These are phyloP conservation scores for Tetrastigma voinierianum DNA, from an alignment of 164 flowering plant genomes.

Conservation along the genomic window DNA sequence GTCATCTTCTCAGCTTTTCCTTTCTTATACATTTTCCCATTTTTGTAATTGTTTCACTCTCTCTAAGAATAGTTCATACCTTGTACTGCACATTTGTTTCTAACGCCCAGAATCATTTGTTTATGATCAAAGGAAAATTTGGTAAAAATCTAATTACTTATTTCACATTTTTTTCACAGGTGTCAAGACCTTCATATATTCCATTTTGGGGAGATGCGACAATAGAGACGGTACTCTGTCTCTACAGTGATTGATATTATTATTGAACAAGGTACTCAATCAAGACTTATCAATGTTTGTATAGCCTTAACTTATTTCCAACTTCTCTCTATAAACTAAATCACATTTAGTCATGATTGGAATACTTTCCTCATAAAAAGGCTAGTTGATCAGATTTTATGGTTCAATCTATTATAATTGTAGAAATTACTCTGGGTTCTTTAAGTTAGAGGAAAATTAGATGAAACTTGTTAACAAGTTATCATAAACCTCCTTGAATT, in stretches of 20 bases:
- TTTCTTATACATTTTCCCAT: neutral
- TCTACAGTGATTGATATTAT: constrained; percentile 70
- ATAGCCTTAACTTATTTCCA: neutral
- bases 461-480: no score
- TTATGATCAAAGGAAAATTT: neutral
- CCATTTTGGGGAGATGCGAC: constrained; percentile 57
- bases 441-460: no score
- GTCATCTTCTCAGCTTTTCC: neutral
- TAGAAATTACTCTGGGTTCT: no score
- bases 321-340: neutral
- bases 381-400: no score
- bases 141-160: neutral
- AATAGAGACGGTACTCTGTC: constrained; percentile 60
- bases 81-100: no score
- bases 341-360: no score
- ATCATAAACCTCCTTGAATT: no score
- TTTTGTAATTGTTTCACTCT: no score
- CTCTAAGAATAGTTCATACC: no score
- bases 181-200: constrained; percentile 65
- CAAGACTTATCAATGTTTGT: neutral
- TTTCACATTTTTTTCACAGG: constrained; percentile 33
- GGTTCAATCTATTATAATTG: no score
- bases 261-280: constrained; percentile 72
- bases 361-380: no score
- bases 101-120: neutral